Percentiles rank a stretch among this genome's conserved stretches.
These are phyloP conservation scores for Arbutus unedo DNA, from an alignment of 148 eudicot species.

Conservation along the genomic window DNA sequence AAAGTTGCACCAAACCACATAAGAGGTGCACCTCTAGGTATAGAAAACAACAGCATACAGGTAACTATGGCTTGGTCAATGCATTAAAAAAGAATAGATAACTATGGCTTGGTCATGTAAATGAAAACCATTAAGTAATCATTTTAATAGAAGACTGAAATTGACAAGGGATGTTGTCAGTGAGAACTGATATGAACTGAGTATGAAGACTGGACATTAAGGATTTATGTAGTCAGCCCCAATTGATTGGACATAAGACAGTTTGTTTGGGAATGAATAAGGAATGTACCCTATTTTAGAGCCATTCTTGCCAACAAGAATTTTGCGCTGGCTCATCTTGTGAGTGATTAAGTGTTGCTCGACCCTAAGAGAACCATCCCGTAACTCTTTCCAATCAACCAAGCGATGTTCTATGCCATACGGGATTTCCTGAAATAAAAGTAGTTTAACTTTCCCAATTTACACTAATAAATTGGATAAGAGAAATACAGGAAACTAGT, in stretches of 20 bases:
- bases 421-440: conserved; percentile 73
- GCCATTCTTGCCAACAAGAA: conserved; percentile 92
- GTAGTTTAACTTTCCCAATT: conserved; percentile 9
- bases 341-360: conserved; percentile 87
- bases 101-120: not conserved
- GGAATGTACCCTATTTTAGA: conserved; percentile 79
- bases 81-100: not conserved
- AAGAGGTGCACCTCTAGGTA: not conserved
- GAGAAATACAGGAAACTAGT: not conserved
- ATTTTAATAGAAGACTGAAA: not conserved
- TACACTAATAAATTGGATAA: conserved; percentile 1
- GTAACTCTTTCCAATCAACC: conserved; percentile 82
- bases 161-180: not conserved
- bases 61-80: not conserved
- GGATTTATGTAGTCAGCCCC: not conserved
- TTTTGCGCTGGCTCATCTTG: conserved; percentile 86
- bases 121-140: not conserved
- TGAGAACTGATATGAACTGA: not conserved
- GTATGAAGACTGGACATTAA: not conserved
- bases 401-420: conserved; percentile 79
- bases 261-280: not conserved
- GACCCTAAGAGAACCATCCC: conserved; percentile 85
- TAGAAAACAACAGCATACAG: not conserved
- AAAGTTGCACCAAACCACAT: not conserved
- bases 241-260: not conserved